Evolutionary conservation across 2,329 filamentous ascomycete genomes (phyloP).

Genomic region (Colletotrichum destructivum): DNA sequence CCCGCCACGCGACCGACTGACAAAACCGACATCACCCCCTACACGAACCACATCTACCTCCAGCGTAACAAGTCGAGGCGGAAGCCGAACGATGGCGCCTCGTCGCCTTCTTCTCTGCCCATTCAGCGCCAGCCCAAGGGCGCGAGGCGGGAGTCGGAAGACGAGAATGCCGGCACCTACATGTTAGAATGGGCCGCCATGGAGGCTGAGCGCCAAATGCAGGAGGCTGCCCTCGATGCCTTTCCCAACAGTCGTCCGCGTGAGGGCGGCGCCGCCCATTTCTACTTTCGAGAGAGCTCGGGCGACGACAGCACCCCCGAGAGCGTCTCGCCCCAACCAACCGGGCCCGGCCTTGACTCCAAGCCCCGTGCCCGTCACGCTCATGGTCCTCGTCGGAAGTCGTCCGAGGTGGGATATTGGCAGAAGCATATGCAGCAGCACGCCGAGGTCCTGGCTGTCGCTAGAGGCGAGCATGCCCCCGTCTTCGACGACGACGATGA

Average conservation of each 20-base stretch:
- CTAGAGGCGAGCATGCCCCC: slow-evolving; percentile 49
- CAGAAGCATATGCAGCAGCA: slow-evolving; percentile 86
- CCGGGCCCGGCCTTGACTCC: slow-evolving; percentile 45
- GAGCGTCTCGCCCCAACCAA: slow-evolving; percentile 53
- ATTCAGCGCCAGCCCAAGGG: slow-evolving; percentile 54
- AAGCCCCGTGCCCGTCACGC: slow-evolving; percentile 40
- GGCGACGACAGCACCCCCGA: slow-evolving; percentile 67
- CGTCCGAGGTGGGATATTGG: slow-evolving; percentile 80
- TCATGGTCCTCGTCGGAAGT: slow-evolving; percentile 66
- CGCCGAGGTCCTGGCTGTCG: slow-evolving; percentile 74
- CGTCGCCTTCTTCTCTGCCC: slow-evolving; percentile 42
- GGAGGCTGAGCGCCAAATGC: slow-evolving; percentile 84
- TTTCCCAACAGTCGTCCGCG: slow-evolving; percentile 81
- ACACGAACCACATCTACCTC: slow-evolving; percentile 74
- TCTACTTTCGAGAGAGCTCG: slow-evolving; percentile 76
- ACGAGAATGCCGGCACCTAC: slow-evolving; percentile 83
- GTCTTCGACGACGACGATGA: slow-evolving; percentile 46
- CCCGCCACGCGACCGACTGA: slow-evolving; percentile 76
- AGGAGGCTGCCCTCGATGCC: slow-evolving; percentile 82
- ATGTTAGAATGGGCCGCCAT: slow-evolving; percentile 84
- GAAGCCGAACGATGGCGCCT: slow-evolving; percentile 45
- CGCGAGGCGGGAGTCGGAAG: slow-evolving; percentile 78
- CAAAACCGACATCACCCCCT: slow-evolving; percentile 80
- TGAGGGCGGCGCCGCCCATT: slow-evolving; percentile 80
- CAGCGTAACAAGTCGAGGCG: slow-evolving; percentile 60